Evolutionary conservation across 2,329 filamentous ascomycete genomes (phyloP), one percentile per base, ranked within the genome.

Genomic region (Xylaria digitata): DNA sequence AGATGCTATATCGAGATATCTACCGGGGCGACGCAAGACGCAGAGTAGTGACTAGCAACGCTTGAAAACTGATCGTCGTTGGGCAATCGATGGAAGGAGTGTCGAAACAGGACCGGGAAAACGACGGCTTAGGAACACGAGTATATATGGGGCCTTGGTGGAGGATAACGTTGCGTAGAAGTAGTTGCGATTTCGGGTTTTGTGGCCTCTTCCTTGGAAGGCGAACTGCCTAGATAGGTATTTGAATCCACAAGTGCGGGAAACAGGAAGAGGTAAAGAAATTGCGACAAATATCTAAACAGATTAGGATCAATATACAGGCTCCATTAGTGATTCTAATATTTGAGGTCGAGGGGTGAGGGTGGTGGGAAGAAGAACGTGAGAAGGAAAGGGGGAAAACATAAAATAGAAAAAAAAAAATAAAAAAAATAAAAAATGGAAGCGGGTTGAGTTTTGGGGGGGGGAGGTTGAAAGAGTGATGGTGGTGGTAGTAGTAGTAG

Each of bases 241-340:
- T 57, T 52, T 45, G 49, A 61, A 63, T 66, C 62, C 68, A 73
- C 67, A 63, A 56, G 56, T 65, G 64, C 54, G 54, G 68, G 61
- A 62, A 55, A 55, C 30, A 46, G 50, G 69, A 65, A 68, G 61
- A 71, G 63, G 67, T 65, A 63, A 69, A 67, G 50, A 68, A 72
- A 72, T 70, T 57, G 64, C 71, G 73, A 77, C 64, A 72, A 72
- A 71, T 72, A 72, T 74, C 75, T 75, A 76, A 75, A 74, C 71
- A 67, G 72, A 74, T 72, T 73, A 72, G 70, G 69, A 70, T 77
- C 76, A 78, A 78, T 78, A 78, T 77, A 78, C 76, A 77, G 76
- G 75, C 76, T 75, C 75, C 75, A 78, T 78, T 77, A 78, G 72
- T 70, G 73, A 74, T 73, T 73, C 72, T 75, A 73, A 66, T 67